Evolutionary conservation across 2,329 filamentous ascomycete genomes (phyloP).

Genomic region (Verruconis gallopava): DNA sequence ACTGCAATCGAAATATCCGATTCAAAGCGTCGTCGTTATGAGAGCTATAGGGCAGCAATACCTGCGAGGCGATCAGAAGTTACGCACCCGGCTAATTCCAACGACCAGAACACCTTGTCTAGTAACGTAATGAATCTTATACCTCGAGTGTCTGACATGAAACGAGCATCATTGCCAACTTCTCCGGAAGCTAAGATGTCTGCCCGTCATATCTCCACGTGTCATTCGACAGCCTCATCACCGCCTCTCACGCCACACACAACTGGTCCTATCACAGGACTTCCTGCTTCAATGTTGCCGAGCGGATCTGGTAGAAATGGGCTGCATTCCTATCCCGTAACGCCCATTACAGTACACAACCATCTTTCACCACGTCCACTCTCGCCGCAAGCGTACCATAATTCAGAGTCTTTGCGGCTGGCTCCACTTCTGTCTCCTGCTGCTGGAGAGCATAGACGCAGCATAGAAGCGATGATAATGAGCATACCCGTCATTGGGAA

Average conservation of each 20-base stretch:
- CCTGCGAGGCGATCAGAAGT: too few relatives aligned
- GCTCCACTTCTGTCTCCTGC: constrained; percentile 38
- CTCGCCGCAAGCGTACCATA: too few relatives aligned
- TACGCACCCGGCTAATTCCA: too few relatives aligned
- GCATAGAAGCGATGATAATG: constrained; percentile 59
- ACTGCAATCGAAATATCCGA: too few relatives aligned
- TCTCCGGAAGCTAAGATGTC: too few relatives aligned
- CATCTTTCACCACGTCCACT: not conserved
- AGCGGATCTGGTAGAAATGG: not conserved
- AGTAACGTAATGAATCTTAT: too few relatives aligned
- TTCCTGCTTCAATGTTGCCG: constrained; percentile 1
- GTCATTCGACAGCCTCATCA: not conserved
- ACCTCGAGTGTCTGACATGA: too few relatives aligned
- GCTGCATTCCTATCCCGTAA: constrained; percentile 2
- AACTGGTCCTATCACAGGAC: not conserved
- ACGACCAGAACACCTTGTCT: too few relatives aligned
- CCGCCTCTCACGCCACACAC: not conserved
- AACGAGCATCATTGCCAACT: too few relatives aligned
- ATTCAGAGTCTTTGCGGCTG: constrained; percentile 23
- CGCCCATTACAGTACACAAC: constrained; percentile 3
- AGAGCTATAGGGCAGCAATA: too few relatives aligned
- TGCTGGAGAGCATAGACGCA: constrained; percentile 30
- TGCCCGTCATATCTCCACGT: too few relatives aligned
- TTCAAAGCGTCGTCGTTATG: too few relatives aligned
- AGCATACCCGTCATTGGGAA: constrained; percentile 62